Base-by-base conservation (phyloP, 306 rosid genomes). In the Herpetospermum pedunculosum region DNA sequence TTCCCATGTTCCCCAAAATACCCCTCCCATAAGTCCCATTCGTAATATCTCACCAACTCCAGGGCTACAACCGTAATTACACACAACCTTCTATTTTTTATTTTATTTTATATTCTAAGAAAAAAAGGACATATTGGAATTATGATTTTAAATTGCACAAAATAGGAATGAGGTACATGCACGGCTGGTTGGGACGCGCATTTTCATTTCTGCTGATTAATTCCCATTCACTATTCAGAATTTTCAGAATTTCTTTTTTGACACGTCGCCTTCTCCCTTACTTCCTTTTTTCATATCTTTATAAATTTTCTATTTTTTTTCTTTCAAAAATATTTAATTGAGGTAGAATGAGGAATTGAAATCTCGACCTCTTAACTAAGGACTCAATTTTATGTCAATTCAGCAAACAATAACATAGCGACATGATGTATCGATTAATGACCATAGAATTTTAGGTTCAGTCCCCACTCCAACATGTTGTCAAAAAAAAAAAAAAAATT, bases 1-100 rank as follows among this genome's bases (percentile, higher is more conserved):
- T 68, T 74, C 25, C 75, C 67, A 54, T 46, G 74, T 26, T 69
- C 10, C 74, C 74, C 55, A 68, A 68, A 68, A 68, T 68, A 43
- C 73, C 73, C 73, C 54, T 41, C 73, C 0, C 4, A n/a, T n/a
- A n/a, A n/a, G n/a, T n/a, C n/a, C n/a, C n/a, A n/a, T 29, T 1
- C 13, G 46, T 62, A 62, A 62, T 34, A 3, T 1, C 18, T 8
- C 0, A 18, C 19, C 16, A 65, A 10, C 5, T 0, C 5, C 0
- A 41, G 52, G 72, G 72, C 19, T 0, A 5, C 0, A 40, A 12
- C 13, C 1, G 73, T 65, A 35, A n/a, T 18, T 10, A 1, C 14
- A 1, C 0, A 2, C n/a, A n/a, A n/a, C 21, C 8, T 46, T 18
- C 4, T 1, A 0, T 46, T 5, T 25, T 4, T 0, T 1, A 0